A percentile compares a stretch with the other conserved stretches of the same genome.
Conservation (phyloP, 1,284 basidiomycete species). For the Microbotryomycetes sp. region DNA sequence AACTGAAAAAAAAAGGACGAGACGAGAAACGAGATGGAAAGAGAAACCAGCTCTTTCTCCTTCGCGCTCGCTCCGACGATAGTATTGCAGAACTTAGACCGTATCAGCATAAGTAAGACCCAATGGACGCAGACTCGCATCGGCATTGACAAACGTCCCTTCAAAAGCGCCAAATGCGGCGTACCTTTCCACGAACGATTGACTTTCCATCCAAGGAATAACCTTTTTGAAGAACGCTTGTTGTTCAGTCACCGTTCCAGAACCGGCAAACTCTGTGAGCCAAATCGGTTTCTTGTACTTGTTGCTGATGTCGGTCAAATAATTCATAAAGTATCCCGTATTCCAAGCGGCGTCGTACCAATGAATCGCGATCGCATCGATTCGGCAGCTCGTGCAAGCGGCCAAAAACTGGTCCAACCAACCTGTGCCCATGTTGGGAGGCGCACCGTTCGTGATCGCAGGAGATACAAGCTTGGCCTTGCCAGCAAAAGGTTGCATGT, state of each 20-base stretch:
- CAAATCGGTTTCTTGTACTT: constrained; percentile 12
- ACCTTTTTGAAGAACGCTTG: constrained; percentile 19
- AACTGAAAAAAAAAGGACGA: background rate
- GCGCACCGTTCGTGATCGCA: constrained; percentile 9
- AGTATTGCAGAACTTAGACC: background rate
- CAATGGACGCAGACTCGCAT: constrained; percentile 6
- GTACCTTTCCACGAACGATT: constrained; percentile 21
- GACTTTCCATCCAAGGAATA: constrained; percentile 25
- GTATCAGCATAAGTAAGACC: constrained; percentile 9
- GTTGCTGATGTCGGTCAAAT: constrained; percentile 9
- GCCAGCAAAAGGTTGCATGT: constrained; percentile 5
- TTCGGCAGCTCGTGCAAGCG: constrained; percentile 14
- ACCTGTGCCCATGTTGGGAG: constrained; percentile 8
- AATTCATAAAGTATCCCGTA: constrained; percentile 17
- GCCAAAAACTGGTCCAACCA: constrained; percentile 13
- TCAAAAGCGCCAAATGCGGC: constrained; percentile 27
- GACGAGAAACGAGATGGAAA: background rate
- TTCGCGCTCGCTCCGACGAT: background rate
- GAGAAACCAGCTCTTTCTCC: background rate
- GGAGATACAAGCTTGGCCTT: constrained; percentile 8
- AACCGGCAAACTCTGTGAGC: constrained; percentile 22
- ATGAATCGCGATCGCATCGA: constrained; percentile 18
- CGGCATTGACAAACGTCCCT: constrained; percentile 18
- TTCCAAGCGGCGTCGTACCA: constrained; percentile 14
- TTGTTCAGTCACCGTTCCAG: constrained; percentile 18